A percentile compares a stretch with the other conserved stretches of the same genome.
Conservation (phyloP, 345 rosid species). For the Eucalyptus cladocalyx region DNA sequence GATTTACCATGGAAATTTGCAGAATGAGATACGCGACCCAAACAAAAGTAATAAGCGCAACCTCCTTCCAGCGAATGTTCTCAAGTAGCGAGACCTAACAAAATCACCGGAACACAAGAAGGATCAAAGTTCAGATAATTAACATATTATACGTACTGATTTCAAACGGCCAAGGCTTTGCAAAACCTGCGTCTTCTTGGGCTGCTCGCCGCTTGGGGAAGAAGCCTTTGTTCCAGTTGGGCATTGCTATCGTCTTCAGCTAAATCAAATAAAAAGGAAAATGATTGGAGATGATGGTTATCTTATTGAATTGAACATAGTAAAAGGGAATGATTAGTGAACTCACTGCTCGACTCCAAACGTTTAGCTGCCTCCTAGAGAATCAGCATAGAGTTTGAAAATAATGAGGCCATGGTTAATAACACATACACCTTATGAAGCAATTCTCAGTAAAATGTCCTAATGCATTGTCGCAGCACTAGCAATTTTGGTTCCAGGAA, state of each 20-base stretch:
- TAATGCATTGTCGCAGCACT: neutral
- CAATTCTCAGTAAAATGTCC: neutral
- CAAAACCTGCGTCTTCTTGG: neutral
- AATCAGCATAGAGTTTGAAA: neutral
- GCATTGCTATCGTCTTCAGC: neutral
- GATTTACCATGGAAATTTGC: slow-evolving; percentile 18
- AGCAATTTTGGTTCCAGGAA: neutral
- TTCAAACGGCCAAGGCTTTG: neutral
- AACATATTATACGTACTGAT: neutral
- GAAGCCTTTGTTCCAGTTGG: neutral
- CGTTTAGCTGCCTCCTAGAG: neutral
- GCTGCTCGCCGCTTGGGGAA: neutral
- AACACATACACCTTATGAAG: neutral
- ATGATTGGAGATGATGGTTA: neutral
- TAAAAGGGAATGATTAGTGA: neutral
- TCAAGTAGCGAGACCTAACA: slow-evolving; percentile 13
- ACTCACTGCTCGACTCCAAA: neutral
- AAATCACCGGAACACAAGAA: neutral
- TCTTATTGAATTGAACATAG: neutral
- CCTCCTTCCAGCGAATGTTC: slow-evolving; percentile 21
- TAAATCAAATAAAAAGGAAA: neutral
- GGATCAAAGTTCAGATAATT: neutral
- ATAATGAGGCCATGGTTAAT: neutral
- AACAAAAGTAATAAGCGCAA: slow-evolving; percentile 13
- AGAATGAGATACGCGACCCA: slow-evolving; percentile 14